A percentile compares a stretch with the other conserved stretches of the same genome.
Conservation (phyloP, 805 yeast genomes). For the Lipomyces yamadae region DNA sequence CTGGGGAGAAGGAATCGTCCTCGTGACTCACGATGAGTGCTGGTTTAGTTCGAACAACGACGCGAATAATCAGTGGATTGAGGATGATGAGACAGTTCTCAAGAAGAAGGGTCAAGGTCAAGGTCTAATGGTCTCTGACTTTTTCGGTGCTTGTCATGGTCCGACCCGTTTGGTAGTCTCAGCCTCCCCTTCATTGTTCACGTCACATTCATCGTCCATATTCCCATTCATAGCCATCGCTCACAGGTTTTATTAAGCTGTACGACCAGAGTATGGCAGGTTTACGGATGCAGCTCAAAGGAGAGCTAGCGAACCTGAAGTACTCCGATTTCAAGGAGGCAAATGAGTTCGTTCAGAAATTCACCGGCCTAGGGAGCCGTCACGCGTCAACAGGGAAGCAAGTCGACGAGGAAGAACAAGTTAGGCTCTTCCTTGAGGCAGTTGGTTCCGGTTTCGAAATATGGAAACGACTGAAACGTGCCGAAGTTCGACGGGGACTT, state of each 20-base stretch:
- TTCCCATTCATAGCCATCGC: too few species aligned
- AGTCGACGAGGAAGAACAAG: not conserved
- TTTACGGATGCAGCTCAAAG: not conserved
- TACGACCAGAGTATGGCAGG: not conserved
- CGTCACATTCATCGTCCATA: too few species aligned
- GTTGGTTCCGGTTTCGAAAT: not conserved
- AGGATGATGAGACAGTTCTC: too few species aligned
- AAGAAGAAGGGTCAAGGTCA: too few species aligned
- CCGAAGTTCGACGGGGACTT: conserved; percentile 1
- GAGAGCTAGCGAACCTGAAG: not conserved
- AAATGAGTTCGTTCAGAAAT: not conserved
- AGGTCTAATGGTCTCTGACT: too few species aligned
- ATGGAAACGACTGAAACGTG: not conserved
- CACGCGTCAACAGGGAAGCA: not conserved
- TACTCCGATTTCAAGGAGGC: not conserved
- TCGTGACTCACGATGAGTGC: too few species aligned
- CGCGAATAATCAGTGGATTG: too few species aligned
- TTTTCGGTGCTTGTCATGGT: too few species aligned
- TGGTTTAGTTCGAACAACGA: too few species aligned
- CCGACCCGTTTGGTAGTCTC: too few species aligned
- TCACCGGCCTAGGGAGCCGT: not conserved
- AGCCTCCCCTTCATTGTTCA: too few species aligned
- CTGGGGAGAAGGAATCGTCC: too few species aligned
- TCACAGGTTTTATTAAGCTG: not conserved
- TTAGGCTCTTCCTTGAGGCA: not conserved